phyloP scores from a whole-genome alignment of 1,139 yeast genomes.

The Arxiozyma heterogenica region DNA sequence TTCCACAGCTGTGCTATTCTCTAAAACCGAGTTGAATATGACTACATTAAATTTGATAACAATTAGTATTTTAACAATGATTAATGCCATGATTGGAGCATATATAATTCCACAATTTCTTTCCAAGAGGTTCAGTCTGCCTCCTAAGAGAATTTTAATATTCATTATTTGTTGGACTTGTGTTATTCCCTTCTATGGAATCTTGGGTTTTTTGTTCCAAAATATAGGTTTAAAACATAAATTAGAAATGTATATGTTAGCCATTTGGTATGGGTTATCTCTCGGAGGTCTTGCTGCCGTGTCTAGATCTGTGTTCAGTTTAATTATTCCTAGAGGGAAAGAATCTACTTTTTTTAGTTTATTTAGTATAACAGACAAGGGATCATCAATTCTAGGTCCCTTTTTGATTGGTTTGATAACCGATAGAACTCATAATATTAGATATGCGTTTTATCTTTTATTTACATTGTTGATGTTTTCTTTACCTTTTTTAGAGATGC shows the following conservation, averaged over 20 bases:
- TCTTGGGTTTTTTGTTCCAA: constrained; percentile 46
- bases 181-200: constrained; percentile 57
- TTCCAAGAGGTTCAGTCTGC: constrained; percentile 34
- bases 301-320: constrained; percentile 52
- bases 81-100: constrained; percentile 58
- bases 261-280: constrained; percentile 63
- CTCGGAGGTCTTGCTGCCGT: constrained; percentile 60
- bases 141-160: constrained; percentile 42
- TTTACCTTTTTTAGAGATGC: constrained; percentile 40
- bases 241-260: constrained; percentile 56
- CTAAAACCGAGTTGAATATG: constrained; percentile 58
- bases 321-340: constrained; percentile 58
- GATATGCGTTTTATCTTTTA: constrained; percentile 57
- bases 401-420: constrained; percentile 54
- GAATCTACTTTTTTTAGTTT: constrained; percentile 64
- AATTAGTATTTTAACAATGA: constrained; percentile 52
- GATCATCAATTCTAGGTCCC: constrained; percentile 64
- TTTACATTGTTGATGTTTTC: constrained; percentile 42
- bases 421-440: constrained; percentile 56
- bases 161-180: constrained; percentile 50
- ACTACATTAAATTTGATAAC: constrained; percentile 50
- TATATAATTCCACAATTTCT: constrained; percentile 42
- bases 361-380: constrained; percentile 65
- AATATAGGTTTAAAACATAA: constrained; percentile 47
- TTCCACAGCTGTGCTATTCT: constrained; percentile 63